phyloP scores from a whole-genome alignment of 2,329 filamentous ascomycete species.

The Cladophialophora bantiana region DNA sequence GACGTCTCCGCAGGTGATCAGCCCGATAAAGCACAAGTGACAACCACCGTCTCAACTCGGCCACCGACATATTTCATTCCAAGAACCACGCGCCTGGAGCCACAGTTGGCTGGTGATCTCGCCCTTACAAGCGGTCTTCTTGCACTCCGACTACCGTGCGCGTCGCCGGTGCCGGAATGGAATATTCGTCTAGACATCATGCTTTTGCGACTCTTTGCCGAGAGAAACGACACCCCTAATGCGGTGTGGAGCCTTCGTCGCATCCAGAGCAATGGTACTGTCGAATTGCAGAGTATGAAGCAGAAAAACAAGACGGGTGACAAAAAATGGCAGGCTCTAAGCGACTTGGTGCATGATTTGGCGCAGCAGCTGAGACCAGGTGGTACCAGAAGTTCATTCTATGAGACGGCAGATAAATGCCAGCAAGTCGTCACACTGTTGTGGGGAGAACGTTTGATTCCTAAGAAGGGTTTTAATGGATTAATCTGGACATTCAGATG shows the following conservation, averaged over 20 bases:
- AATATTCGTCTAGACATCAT: conserved; percentile 34
- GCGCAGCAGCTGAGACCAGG: conserved; percentile 13
- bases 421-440: conserved; percentile 24
- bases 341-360: conserved; percentile 21
- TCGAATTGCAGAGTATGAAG: conserved; percentile 28
- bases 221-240: conserved; percentile 26
- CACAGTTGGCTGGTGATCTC: conserved; percentile 26
- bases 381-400: conserved; percentile 5
- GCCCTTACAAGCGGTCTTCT: conserved; percentile 35
- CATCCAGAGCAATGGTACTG: conserved; percentile 24
- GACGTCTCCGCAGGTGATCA: neutral
- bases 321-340: conserved; percentile 23
- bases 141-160: conserved; percentile 35
- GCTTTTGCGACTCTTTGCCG: conserved; percentile 32
- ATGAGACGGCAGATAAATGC: conserved; percentile 23
- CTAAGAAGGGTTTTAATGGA: conserved; percentile 31
- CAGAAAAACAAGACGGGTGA: conserved; percentile 23
- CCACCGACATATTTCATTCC: neutral
- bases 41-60: neutral
- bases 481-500: conserved; percentile 38
- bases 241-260: conserved; percentile 28
- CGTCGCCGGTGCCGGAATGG: conserved; percentile 33
- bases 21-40: neutral
- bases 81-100: conserved; percentile 30
- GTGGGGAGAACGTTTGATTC: conserved; percentile 31